Conservation (phyloP, 768 basidiomycete genomes). For the Mycena maculata region DNA sequence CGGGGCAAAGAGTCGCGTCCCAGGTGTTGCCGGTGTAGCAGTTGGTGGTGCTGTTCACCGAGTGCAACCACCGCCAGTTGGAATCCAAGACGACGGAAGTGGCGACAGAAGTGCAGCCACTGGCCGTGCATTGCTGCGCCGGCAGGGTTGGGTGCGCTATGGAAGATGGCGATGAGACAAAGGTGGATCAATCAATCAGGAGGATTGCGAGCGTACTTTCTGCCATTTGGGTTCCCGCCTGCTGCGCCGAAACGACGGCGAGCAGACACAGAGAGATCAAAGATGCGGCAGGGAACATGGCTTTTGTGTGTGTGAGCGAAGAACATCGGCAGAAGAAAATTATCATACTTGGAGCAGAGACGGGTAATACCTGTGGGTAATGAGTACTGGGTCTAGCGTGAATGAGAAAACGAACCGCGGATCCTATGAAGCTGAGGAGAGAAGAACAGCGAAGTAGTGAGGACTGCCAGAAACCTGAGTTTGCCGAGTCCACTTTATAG, state of each 20-base stretch:
- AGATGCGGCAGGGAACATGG: conserved; percentile 54
- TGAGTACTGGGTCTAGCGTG: neutral
- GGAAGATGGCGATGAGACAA: too few species aligned
- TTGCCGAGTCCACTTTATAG: conserved; percentile 18
- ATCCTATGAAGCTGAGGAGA: conserved; percentile 14
- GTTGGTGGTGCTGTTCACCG: conserved; percentile 44
- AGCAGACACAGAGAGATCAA: conserved; percentile 54
- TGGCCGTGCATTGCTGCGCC: conserved; percentile 59
- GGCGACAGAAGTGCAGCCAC: conserved; percentile 53
- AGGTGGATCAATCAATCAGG: too few species aligned
- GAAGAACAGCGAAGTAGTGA: conserved; percentile 18
- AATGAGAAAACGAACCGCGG: conserved; percentile 10
- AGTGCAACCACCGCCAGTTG: conserved; percentile 67
- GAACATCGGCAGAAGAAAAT: neutral
- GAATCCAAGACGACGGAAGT: conserved; percentile 61
- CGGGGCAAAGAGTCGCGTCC: conserved; percentile 63
- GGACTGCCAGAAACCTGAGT: conserved; percentile 3
- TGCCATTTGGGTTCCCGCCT: conserved; percentile 59
- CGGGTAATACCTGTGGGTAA: neutral
- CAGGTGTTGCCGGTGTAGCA: conserved; percentile 54
- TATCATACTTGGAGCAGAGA: neutral
- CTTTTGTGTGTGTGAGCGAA: neutral
- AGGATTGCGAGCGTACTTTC: conserved; percentile 43
- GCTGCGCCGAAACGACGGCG: conserved; percentile 61
- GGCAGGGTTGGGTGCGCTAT: conserved; percentile 57